A percentile compares a stretch with the other conserved stretches of the same genome.
Conservation (phyloP, 306 rosid genomes). For the Cucumis hystrix region DNA sequence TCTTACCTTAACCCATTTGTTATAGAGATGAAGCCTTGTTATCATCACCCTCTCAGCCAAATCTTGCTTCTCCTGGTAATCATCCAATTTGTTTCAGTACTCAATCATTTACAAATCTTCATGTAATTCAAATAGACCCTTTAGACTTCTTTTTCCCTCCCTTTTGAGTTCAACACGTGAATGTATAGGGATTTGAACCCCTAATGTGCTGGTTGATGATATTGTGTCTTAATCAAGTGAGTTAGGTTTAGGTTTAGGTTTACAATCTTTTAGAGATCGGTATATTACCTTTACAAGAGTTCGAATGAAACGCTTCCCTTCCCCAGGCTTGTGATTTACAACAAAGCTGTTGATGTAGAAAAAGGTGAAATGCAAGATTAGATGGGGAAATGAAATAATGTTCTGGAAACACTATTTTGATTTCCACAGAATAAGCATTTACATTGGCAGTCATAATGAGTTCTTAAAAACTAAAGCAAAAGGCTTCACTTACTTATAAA, state of each 20-base stretch:
- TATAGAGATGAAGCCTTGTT: slow-evolving; percentile 82
- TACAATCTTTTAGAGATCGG: background rate
- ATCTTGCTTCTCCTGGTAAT: slow-evolving; percentile 65
- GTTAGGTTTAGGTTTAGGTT: background rate
- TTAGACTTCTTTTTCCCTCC: background rate
- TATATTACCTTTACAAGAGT: slow-evolving; percentile 58
- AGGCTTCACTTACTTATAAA: slow-evolving; percentile 59
- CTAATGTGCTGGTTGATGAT: background rate
- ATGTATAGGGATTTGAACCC: background rate
- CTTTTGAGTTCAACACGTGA: background rate
- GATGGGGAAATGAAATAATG: background rate
- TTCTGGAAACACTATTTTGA: background rate
- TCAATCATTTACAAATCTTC: background rate
- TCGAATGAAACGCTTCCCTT: slow-evolving; percentile 76
- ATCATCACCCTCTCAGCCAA: slow-evolving; percentile 98
- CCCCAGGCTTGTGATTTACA: slow-evolving; percentile 54
- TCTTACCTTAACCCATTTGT: slow-evolving; percentile 87
- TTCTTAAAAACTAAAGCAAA: background rate
- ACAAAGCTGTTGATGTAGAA: slow-evolving; percentile 45
- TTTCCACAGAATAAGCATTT: background rate
- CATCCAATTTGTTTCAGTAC: background rate
- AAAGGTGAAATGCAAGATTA: background rate
- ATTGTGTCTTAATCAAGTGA: background rate
- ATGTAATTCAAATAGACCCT: background rate
- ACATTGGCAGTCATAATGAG: background rate